Base-by-base conservation (phyloP, 2,329 filamentous ascomycete species). In the Ascomycota sp. region DNA sequence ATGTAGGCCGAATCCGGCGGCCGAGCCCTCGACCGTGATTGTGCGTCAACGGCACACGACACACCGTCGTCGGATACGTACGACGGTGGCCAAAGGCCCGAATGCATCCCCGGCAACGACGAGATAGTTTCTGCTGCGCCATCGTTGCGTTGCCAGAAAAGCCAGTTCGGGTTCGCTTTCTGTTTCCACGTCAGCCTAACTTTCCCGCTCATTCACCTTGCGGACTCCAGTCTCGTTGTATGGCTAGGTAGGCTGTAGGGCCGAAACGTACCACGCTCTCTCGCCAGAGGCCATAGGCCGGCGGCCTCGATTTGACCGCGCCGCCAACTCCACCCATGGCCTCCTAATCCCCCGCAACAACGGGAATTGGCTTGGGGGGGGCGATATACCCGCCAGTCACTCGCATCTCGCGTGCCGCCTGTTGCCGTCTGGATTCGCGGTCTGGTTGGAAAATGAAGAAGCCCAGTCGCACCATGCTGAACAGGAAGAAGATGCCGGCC, bases 231-330 rank as follows among this genome's bases (percentile, higher is more conserved):
- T n/a, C n/a, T n/a, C n/a, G n/a, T n/a, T n/a, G n/a, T n/a, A n/a
- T n/a, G n/a, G n/a, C n/a, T n/a, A n/a, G n/a, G n/a, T 8, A 12
- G 10, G 4, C 13, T 23, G 20, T 12, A 11, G 2, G 25, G 15
- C n/a, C 8, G 8, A 30, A 25, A 70, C 74, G 50, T 63, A 80
- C 75, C 51, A 89, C 79, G 43, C 76, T 86, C 48, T 75, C 73
- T 30, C 81, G 63, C 79, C 81, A 91, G 1, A 82, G 56, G 0
- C 83, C 83, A 45, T 93, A 93, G 2, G 81, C 81, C 0, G 85
- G 83, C 4, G 85, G 83, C 7, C 72, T 69, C 13, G 62, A 38
- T 40, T 72, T 71, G 25, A 56, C 53, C 0, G 63, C 54, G 34
- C 69, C 63, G 30, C 59, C 65, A 33, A 67, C 61, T 31, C 61